A percentile compares a stretch with the other conserved stretches of the same genome.
Conservation (phyloP, 352 stramenopile genomes). For the Phytophthora pini region DNA sequence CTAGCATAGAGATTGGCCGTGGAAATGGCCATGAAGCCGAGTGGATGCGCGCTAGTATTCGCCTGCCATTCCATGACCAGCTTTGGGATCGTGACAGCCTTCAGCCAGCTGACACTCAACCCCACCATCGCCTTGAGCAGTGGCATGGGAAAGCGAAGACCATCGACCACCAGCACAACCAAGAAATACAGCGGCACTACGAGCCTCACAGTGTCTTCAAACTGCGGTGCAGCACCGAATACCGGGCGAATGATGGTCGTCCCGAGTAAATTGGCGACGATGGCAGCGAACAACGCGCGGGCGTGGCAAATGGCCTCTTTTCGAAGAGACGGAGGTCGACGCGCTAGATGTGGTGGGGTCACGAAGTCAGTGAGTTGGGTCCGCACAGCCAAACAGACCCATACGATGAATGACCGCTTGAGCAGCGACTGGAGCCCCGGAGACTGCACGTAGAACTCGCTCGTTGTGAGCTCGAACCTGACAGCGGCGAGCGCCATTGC, state of each 20-base stretch:
- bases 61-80: conserved; percentile 67
- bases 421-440: conserved; percentile 49
- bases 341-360: conserved; percentile 32
- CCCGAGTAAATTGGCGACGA: conserved; percentile 69
- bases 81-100: conserved; percentile 73
- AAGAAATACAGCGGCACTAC: conserved; percentile 67
- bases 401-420: conserved; percentile 67
- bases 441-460: conserved; percentile 53
- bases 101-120: conserved; percentile 76
- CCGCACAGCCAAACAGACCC: conserved; percentile 60
- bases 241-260: conserved; percentile 69
- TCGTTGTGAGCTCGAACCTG: conserved; percentile 63
- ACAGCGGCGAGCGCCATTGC: conserved; percentile 48
- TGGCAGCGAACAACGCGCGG: conserved; percentile 57
- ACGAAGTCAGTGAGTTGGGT: conserved; percentile 57
- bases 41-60: conserved; percentile 52
- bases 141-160: conserved; percentile 47
- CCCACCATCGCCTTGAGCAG: conserved; percentile 60
- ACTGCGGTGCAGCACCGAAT: conserved; percentile 59
- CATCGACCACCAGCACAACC: conserved; percentile 48
- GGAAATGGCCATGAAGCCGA: conserved; percentile 66
- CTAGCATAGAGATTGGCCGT: conserved; percentile 80
- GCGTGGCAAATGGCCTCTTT: conserved; percentile 38
- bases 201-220: conserved; percentile 64
- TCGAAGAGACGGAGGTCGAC: conserved; percentile 44